Base-by-base conservation (phyloP, 176 grass and related monocot genomes). In the Cenchrus purpureus region DNA sequence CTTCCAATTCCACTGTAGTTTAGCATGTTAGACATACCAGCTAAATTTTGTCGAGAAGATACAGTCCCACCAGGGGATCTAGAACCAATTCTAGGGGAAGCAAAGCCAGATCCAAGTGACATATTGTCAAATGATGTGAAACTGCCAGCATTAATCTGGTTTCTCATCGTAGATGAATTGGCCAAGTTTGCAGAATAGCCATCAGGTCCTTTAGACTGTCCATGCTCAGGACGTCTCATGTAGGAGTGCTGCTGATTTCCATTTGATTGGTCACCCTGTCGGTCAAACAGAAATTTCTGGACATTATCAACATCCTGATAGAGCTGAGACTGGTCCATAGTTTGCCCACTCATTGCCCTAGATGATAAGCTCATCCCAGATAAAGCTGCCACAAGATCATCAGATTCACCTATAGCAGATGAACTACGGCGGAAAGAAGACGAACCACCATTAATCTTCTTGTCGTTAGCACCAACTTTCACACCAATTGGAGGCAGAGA, bases 401-500 rank as follows among this genome's bases (percentile, higher is more conserved):
- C 86, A 68, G 75, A 71, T 90, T 85, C 85, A 37, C 70, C 87
- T 42, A 89, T 68, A 82, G 88, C 86, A 58, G 84, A 71, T 10
- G 86, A 92, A 79, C 85, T 85, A 37, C 84, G 80, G 56, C 60
- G 82, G 77, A 97, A 92, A 56, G 92, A 90, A 79, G 87, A 83
- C 2, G 86, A 94, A 63, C 88, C 86, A 44, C 87, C 87, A 55
- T 74, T 91, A 59, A 66, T 76, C 56, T 94, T 92, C 86, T 90
- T 91, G 59, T 94, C 90, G 60, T 54, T 81, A 58, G 79, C 79
- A 76, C 79, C 20, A 4, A 94, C 82, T 90, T 89, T 97, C 85
- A 92, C 89, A 82, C 94, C 91, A 29, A 94, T 91, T 55, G 94
- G 94, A 75, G 89, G 91, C 11, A 92, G 72, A 61, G 87, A 86